A percentile compares a stretch with the other conserved stretches of the same genome.
Conservation (phyloP, 1,284 basidiomycete genomes). For the Ustilago loliicola region DNA sequence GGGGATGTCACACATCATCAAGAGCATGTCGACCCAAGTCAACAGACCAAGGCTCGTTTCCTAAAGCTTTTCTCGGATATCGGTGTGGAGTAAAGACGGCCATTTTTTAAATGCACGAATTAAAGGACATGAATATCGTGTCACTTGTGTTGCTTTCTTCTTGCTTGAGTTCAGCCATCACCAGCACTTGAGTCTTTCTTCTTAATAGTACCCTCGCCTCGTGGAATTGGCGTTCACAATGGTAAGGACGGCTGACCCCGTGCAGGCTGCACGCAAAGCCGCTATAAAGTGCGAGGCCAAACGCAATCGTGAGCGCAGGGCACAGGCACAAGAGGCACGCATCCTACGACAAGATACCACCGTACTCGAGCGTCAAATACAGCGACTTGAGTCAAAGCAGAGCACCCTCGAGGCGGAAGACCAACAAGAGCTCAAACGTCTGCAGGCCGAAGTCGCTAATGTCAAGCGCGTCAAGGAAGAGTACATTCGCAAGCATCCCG, state of each 20-base stretch:
- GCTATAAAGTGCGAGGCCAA: constrained; percentile 55
- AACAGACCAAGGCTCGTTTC: constrained; percentile 30
- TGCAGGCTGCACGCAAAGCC: constrained; percentile 70
- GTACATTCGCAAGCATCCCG: constrained; percentile 87
- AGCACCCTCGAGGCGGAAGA: constrained; percentile 30
- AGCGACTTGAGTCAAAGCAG: constrained; percentile 36
- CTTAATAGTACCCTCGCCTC: not conserved
- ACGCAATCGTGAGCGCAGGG: constrained; percentile 66
- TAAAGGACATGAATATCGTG: not conserved
- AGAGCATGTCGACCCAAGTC: constrained; percentile 37
- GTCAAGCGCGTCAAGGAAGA: constrained; percentile 60
- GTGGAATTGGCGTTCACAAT: constrained; percentile 12
- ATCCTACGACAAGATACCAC: constrained; percentile 38
- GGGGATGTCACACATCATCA: constrained; percentile 38
- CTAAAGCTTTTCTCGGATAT: constrained; percentile 43
- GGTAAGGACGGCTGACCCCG: constrained; percentile 64
- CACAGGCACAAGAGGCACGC: constrained; percentile 59
- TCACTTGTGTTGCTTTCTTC: constrained; percentile 5
- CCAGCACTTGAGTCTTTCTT: not conserved
- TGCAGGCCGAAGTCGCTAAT: constrained; percentile 46
- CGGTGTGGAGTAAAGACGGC: constrained; percentile 37
- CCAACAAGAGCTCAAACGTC: constrained; percentile 43
- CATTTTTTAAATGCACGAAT: constrained; percentile 8
- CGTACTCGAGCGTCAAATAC: constrained; percentile 56
- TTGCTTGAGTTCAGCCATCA: constrained; percentile 2